Percentiles rank a stretch among this genome's conserved stretches.
Evolutionary conservation across 257 asterid genomes (phyloP).

Genomic region (Striga asiatica): DNA sequence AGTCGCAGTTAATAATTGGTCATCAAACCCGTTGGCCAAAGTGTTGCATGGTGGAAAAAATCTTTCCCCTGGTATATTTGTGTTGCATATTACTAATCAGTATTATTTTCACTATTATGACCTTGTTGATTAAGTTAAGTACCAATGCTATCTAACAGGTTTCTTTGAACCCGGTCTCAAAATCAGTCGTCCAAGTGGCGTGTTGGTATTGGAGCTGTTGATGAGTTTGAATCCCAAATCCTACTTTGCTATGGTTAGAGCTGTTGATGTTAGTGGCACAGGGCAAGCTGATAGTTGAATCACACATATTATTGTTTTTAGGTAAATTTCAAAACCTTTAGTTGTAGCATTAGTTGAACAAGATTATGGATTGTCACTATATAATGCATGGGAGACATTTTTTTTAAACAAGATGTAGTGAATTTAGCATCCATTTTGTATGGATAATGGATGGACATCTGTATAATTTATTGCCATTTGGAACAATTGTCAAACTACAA

Average conservation of each 20-base stretch:
- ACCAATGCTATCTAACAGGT: conserved; percentile 31
- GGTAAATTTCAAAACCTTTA: neutral
- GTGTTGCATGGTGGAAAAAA: conserved; percentile 58
- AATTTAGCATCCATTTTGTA: too few relatives aligned
- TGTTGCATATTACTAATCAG: neutral
- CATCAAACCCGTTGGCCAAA: conserved; percentile 66
- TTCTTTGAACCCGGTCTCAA: conserved; percentile 61
- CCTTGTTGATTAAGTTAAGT: neutral
- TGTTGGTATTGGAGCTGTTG: conserved; percentile 54
- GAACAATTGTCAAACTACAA: too few relatives aligned
- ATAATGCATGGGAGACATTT: too few relatives aligned
- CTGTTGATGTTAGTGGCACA: conserved; percentile 24
- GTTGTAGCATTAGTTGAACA: too few relatives aligned
- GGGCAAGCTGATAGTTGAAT: neutral
- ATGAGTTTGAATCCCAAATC: conserved; percentile 45
- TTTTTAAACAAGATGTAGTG: too few relatives aligned
- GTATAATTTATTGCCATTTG: too few relatives aligned
- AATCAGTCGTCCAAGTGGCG: conserved; percentile 32
- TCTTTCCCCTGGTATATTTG: conserved; percentile 58
- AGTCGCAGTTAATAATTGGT: conserved; percentile 80
- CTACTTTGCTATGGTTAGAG: conserved; percentile 53
- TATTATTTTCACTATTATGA: neutral
- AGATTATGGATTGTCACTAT: too few relatives aligned
- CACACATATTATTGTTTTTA: neutral
- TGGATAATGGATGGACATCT: too few relatives aligned